Conservation (phyloP, 352 stramenopile species). For the Phytophthora meadii region DNA sequence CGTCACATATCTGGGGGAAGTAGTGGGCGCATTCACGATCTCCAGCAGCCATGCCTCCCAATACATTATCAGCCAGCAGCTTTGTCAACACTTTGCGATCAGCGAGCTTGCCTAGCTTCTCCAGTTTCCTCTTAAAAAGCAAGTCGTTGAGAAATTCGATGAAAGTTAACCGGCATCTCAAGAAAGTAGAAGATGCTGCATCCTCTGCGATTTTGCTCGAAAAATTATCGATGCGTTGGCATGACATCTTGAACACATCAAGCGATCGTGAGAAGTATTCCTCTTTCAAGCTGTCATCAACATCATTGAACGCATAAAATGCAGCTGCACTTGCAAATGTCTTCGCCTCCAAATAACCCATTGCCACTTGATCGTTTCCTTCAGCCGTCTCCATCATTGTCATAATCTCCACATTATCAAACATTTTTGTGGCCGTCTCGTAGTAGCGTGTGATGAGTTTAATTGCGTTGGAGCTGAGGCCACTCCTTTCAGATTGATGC, state of each 20-base stretch:
- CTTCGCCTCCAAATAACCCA: slow-evolving; percentile 70
- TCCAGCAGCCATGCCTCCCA: slow-evolving; percentile 66
- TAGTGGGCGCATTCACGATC: slow-evolving; percentile 78
- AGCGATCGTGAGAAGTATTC: slow-evolving; percentile 67
- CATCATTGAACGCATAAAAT: slow-evolving; percentile 61
- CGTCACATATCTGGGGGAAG: slow-evolving; percentile 75
- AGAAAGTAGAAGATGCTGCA: slow-evolving; percentile 31
- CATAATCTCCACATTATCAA: slow-evolving; percentile 83
- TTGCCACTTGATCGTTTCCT: slow-evolving; percentile 51
- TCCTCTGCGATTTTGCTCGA: not conserved
- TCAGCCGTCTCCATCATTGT: slow-evolving; percentile 64
- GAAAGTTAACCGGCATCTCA: slow-evolving; percentile 59
- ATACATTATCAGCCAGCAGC: slow-evolving; percentile 66
- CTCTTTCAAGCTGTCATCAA: slow-evolving; percentile 51
- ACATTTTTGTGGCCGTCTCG: slow-evolving; percentile 78
- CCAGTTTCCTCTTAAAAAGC: slow-evolving; percentile 48
- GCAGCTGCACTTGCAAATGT: slow-evolving; percentile 67
- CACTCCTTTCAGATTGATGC: slow-evolving; percentile 36
- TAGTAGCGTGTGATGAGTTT: slow-evolving; percentile 72
- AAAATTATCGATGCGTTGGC: slow-evolving; percentile 26
- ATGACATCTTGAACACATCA: slow-evolving; percentile 66
- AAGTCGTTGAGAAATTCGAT: slow-evolving; percentile 79
- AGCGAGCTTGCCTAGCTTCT: slow-evolving; percentile 46
- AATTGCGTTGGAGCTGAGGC: slow-evolving; percentile 38
- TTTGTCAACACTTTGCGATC: slow-evolving; percentile 51